Conservation (phyloP, 1,284 basidiomycete species). For the Pulveroboletus sp. region DNA sequence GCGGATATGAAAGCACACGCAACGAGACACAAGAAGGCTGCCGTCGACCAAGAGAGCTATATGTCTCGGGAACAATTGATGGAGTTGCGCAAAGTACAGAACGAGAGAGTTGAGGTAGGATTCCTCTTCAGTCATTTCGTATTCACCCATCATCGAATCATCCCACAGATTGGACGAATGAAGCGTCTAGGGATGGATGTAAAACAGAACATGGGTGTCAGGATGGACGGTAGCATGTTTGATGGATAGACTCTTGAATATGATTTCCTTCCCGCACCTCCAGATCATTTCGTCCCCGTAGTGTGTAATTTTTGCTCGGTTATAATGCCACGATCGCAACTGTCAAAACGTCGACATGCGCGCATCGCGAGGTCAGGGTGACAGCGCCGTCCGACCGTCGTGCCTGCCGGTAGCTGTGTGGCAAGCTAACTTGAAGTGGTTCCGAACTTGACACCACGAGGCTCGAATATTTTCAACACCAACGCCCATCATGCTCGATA, state of each 20-base stretch:
- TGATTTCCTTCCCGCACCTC: neutral
- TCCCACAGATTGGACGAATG: slow-evolving; percentile 70
- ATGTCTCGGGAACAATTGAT: slow-evolving; percentile 75
- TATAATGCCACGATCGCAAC: neutral
- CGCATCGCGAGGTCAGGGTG: slow-evolving; percentile 16
- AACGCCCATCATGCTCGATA: slow-evolving; percentile 43
- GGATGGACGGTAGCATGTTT: slow-evolving; percentile 69
- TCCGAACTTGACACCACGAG: slow-evolving; percentile 1
- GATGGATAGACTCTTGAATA: slow-evolving; percentile 39
- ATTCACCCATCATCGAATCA: neutral
- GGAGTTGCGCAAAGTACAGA: slow-evolving; percentile 78
- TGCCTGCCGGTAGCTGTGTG: slow-evolving; percentile 12
- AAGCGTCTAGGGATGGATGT: slow-evolving; percentile 81
- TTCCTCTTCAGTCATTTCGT: neutral
- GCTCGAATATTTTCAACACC: slow-evolving; percentile 8
- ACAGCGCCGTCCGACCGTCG: neutral
- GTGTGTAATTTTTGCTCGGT: neutral
- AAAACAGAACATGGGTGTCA: slow-evolving; percentile 76
- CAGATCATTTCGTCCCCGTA: neutral
- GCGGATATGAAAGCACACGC: slow-evolving; percentile 79
- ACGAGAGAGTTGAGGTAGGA: slow-evolving; percentile 73
- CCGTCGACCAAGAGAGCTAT: slow-evolving; percentile 66
- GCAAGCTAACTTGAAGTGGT: neutral
- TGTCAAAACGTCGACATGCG: slow-evolving; percentile 12
- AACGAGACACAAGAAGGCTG: slow-evolving; percentile 63